Base-by-base conservation (phyloP, 768 basidiomycete genomes). In the Lactarius hatsudake region DNA sequence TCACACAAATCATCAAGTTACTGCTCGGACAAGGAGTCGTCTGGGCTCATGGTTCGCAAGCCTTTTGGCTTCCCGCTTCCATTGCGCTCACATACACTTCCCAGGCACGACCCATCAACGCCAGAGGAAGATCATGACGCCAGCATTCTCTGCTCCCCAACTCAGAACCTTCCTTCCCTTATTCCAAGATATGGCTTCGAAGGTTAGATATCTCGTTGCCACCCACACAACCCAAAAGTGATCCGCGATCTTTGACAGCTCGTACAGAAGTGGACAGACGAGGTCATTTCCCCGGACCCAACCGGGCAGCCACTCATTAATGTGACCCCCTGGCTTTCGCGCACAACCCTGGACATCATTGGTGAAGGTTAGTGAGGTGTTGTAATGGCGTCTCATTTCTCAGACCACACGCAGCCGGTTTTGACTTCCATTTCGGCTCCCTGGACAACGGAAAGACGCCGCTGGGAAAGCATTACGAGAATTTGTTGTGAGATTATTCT, bases 41-140 rank as follows among this genome's bases (percentile, higher is more conserved):
- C 38, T 71, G 59, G 45, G 70, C 66, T 5, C 65, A 70, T 26
- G 74, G 74, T 75, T 38, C 28, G 67, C 54, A 20, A 28, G 28
- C 59, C 36, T 34, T 40, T 23, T 9, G n/a, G 30, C 30, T 42
- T 62, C 40, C 15, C 4, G 8, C 67, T 53, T 58, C 55, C 30
- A 51, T 57, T 58, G 26, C n/a, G 23, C 57, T 9, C 13, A 26
- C 26, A 26, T 30, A 45, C 45, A 32, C n/a, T 13, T 51, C 34
- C n/a, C 34, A 74, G 73, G 71, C 32, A 56, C 67, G 30, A 53
- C 66, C 42, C 74, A 75, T 54, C 63, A 63, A 51, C 74, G 74
- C 18, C 71, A 71, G 42, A 71, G 74, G 57, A 75, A 69, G 64
- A 70, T 73, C 63, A 74, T 75, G 74, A 72, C 71, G 13, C 73